Conservation (phyloP, 129 eudicot genomes). For the Kitagawia praeruptora region DNA sequence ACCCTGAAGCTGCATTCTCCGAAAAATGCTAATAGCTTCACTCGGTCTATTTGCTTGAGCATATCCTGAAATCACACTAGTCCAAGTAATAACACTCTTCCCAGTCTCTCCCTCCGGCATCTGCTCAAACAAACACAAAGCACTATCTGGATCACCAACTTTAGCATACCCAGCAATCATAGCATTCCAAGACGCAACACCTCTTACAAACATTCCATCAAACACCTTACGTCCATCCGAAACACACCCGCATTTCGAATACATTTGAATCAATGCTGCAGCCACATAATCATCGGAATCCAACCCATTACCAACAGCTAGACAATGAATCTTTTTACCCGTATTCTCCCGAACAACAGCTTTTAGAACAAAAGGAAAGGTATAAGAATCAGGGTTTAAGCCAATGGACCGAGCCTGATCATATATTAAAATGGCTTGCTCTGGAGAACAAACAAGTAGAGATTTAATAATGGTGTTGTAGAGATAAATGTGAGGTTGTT, state of each 20-base stretch:
- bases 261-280: slow-evolving; percentile 32
- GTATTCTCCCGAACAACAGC: slow-evolving; percentile 23
- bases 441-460: slow-evolving; percentile 6
- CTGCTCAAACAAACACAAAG: slow-evolving; percentile 20
- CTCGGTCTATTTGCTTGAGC: slow-evolving; percentile 22
- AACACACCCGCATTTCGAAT: slow-evolving; percentile 22
- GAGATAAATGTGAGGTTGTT: slow-evolving; percentile 20
- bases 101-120: slow-evolving; percentile 19
- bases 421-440: slow-evolving; percentile 26
- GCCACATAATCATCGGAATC: slow-evolving; percentile 23
- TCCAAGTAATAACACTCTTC: slow-evolving; percentile 40
- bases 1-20: slow-evolving; percentile 28
- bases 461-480: slow-evolving; percentile 51
- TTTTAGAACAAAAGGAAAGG: slow-evolving; percentile 42
- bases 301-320: slow-evolving; percentile 28
- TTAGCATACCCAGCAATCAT: slow-evolving; percentile 54
- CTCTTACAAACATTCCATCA: slow-evolving; percentile 32
- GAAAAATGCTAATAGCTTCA: slow-evolving; percentile 32
- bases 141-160: slow-evolving; percentile 29
- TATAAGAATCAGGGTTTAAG: slow-evolving; percentile 34
- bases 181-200: slow-evolving; percentile 42
- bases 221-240: slow-evolving; percentile 42
- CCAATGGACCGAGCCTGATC: slow-evolving; percentile 25
- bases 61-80: slow-evolving; percentile 36
- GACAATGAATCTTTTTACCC: slow-evolving; percentile 41